These are phyloP conservation scores for Maudiozyma humilis DNA, from an alignment of 1,139 yeast genomes.

Conservation along the genomic window DNA sequence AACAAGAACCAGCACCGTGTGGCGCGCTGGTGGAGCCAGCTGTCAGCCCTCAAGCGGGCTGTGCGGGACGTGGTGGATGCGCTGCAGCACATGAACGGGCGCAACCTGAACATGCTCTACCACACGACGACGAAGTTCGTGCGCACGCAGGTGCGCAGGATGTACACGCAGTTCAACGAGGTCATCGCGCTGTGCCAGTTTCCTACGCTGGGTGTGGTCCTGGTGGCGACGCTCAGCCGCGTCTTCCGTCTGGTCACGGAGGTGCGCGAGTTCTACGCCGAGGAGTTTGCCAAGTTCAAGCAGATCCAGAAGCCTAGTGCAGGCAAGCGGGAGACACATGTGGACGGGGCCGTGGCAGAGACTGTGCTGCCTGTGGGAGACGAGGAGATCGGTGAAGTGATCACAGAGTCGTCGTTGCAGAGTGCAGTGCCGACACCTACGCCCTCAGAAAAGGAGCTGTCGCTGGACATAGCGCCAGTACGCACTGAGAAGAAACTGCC, in stretches of 20 bases:
- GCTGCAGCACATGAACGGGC: slow-evolving; percentile 16
- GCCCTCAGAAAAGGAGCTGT: background rate
- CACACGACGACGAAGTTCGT: slow-evolving; percentile 14
- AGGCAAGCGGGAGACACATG: background rate
- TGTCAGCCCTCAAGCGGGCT: slow-evolving; percentile 56
- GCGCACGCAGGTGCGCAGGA: slow-evolving; percentile 15
- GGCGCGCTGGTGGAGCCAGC: slow-evolving; percentile 67
- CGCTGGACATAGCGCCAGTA: no score
- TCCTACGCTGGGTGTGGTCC: slow-evolving; percentile 60
- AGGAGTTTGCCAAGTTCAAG: slow-evolving; percentile 5
- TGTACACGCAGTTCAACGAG: slow-evolving; percentile 54
- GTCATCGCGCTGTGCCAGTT: slow-evolving; percentile 73
- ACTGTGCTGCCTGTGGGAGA: background rate
- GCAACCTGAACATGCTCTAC: slow-evolving; percentile 10
- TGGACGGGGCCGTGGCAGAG: no score
- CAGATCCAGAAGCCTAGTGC: background rate
- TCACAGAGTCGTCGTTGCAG: background rate
- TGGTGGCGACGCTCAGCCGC: slow-evolving; percentile 51
- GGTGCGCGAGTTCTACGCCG: slow-evolving; percentile 25
- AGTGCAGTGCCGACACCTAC: background rate
- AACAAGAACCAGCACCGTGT: slow-evolving; percentile 71
- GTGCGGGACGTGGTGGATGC: slow-evolving; percentile 37
- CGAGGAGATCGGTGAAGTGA: slow-evolving; percentile 19
- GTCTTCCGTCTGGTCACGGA: slow-evolving; percentile 32
- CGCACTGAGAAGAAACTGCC: no score